Evolutionary conservation across 371 early-diverging fungal species (phyloP), one percentile per base, ranked within the genome.

Genomic region (Mucor indicus): DNA sequence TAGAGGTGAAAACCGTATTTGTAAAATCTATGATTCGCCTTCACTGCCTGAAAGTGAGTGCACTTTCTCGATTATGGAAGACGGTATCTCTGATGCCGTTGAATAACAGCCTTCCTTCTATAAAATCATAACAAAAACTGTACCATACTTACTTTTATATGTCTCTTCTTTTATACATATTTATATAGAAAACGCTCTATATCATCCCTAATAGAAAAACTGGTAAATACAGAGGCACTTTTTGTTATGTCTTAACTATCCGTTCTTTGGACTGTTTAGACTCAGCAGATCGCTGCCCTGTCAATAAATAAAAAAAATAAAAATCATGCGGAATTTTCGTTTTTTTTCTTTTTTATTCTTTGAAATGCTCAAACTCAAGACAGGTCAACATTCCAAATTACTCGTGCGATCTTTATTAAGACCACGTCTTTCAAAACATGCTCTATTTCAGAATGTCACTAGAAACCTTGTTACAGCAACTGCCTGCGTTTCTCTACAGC

Each of bases 21-120:
- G 87, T 57, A 93, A 93, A 62, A 75, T 93, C 13, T 91, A 92
- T 67, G 93, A 93, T 63, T 89, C 89, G 3, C 92, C 93, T 4
- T 84, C 83, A 22, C 64, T 90, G 40, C 88, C 90, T 5, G 91
- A 91, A 42, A 69, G 79, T 13, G 91, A 91, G 51, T 87, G 83
- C 8, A 67, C 77, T 32, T 85, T 86, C 67, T 73, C 82, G 16
- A 85, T 85, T 38, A 62, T 60, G 10, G 77, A 65, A 44, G 85
- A 80, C 31, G 85, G 85, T 42, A 85, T 85, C 48, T 62, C 66
- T 2, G 85, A 85, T 50, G 78, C 78, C 13, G 66, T 64, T 38
- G 85, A 83, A 44, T 84, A 61, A 48, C 62, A n/a, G 29, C n/a
- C 20, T 38, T 27, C 16, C 8, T 27, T 15, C 24, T 43, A 27